Evolutionary conservation across 2,329 filamentous ascomycete species (phyloP), one percentile per base, ranked within the genome.

Genomic region (Neofusicoccum kwambonambiense): DNA sequence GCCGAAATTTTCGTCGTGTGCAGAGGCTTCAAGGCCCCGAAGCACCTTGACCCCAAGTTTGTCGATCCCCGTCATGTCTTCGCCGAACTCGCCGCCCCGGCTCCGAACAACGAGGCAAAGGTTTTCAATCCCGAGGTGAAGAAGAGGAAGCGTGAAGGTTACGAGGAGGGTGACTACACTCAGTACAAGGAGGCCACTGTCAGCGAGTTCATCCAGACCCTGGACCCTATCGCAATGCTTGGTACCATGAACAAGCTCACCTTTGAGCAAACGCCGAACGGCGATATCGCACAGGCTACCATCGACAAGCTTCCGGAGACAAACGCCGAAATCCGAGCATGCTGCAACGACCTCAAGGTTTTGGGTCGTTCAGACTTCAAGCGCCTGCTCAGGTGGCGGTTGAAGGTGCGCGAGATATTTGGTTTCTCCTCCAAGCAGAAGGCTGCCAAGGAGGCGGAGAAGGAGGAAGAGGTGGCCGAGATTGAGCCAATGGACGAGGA

Each of bases 1-100:
- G 95, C 95, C 69, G 95, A 99, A 82, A 98, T 98, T 45, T 99
- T 99, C 82, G 94, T 98, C 68, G 95, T 99, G 39, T 98, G 94
- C 79, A 88, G 90, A 69, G 95, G 94, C 19, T 99, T 88, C 83
- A 98, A 97, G 80, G 94, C 94, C 0, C 95, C 95, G 3, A 98
- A 97, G 80, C 86, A 88, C 68, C 87, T 99, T 66, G 95, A 99
- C 73, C 93, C 94, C 9, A 91, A 91, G 70, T 96, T 99, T 76
- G 83, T 99, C 61, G 95, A 99, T 73, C 88, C 95, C 5, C 88
- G 88, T 69, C 87, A 90, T 65, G 95, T 98, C 35, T 99, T 99
- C 73, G 93, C 93, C 37, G 95, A 99, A 77, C 82, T 97, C n/a
- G 83, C 90, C 37, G 91, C 90, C 65, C 87, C 91, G 1, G 90